These are phyloP conservation scores for Phytopythium litorale DNA, from an alignment of 352 stramenopile genomes.

Conservation along the genomic window DNA sequence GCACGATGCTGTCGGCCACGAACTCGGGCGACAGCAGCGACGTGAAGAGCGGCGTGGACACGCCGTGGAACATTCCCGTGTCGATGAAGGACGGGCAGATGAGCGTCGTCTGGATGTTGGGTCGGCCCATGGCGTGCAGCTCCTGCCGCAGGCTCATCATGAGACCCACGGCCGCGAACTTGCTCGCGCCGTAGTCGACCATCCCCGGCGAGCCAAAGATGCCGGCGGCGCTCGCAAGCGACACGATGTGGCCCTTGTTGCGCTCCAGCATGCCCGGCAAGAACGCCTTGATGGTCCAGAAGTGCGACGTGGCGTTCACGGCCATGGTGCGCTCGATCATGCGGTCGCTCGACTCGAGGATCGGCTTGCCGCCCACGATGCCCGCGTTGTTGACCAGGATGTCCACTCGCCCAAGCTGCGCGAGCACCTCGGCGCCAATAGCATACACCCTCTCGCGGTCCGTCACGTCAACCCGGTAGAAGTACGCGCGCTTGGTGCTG, in stretches of 20 bases:
- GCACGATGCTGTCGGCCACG: slow-evolving; percentile 41
- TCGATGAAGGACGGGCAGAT: slow-evolving; percentile 58
- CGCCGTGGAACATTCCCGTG: slow-evolving; percentile 66
- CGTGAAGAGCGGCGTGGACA: slow-evolving; percentile 30
- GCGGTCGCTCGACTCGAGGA: slow-evolving; percentile 34
- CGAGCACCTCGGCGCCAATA: slow-evolving; percentile 16
- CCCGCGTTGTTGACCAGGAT: slow-evolving; percentile 54
- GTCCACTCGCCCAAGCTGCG: slow-evolving; percentile 27
- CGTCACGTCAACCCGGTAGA: slow-evolving; percentile 38
- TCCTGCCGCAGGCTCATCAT: slow-evolving; percentile 48
- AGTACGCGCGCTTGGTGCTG: slow-evolving; percentile 15
- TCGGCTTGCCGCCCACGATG: slow-evolving; percentile 35
- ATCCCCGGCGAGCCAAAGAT: slow-evolving; percentile 42
- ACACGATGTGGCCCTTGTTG: slow-evolving; percentile 45
- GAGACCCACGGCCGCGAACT: slow-evolving; percentile 37
- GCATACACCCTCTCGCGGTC: slow-evolving; percentile 26
- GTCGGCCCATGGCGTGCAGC: slow-evolving; percentile 30
- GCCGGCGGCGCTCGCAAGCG: slow-evolving; percentile 39
- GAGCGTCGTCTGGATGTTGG: slow-evolving; percentile 43
- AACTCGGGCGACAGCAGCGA: slow-evolving; percentile 39
- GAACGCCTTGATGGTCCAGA: slow-evolving; percentile 50
- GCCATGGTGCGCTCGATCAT: slow-evolving; percentile 46
- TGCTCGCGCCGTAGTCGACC: slow-evolving; percentile 55
- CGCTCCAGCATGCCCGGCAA: slow-evolving; percentile 36
- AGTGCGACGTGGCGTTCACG: slow-evolving; percentile 46